Conservation (phyloP, 2,329 filamentous ascomycete species). For the Fusarium sp. region DNA sequence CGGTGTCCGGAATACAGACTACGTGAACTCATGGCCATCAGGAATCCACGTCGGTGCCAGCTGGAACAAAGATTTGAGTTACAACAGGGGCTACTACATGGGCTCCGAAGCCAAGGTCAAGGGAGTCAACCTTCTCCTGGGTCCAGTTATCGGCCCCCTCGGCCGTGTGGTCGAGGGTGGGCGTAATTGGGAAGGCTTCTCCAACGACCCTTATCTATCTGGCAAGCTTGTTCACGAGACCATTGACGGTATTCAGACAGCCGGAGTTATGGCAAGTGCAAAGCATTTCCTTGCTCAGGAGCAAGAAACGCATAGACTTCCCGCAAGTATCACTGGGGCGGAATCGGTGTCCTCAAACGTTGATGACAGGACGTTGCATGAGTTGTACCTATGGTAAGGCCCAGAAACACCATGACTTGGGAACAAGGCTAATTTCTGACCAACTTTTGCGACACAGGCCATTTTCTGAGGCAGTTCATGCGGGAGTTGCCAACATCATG, state of each 20-base stretch:
- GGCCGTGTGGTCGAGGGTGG: background rate
- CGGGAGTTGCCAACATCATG: background rate
- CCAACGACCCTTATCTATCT: background rate
- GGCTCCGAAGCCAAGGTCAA: background rate
- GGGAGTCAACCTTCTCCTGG: background rate
- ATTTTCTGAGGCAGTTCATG: background rate
- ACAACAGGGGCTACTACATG: background rate
- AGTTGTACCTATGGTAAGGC: background rate
- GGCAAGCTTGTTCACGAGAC: background rate
- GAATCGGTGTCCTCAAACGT: background rate
- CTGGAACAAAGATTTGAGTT: background rate
- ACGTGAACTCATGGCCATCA: background rate
- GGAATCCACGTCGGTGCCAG: background rate
- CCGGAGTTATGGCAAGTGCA: background rate
- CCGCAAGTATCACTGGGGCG: background rate
- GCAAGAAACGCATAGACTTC: background rate
- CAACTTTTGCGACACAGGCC: background rate
- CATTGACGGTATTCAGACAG: background rate
- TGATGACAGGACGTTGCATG: background rate
- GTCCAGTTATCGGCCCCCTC: background rate
- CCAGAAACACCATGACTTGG: background rate
- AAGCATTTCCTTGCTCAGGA: background rate
- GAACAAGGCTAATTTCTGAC: background rate
- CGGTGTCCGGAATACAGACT: background rate
- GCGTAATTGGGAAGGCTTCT: background rate